phyloP scores from a whole-genome alignment of 352 stramenopile genomes.

The Pythium folliculosum region DNA sequence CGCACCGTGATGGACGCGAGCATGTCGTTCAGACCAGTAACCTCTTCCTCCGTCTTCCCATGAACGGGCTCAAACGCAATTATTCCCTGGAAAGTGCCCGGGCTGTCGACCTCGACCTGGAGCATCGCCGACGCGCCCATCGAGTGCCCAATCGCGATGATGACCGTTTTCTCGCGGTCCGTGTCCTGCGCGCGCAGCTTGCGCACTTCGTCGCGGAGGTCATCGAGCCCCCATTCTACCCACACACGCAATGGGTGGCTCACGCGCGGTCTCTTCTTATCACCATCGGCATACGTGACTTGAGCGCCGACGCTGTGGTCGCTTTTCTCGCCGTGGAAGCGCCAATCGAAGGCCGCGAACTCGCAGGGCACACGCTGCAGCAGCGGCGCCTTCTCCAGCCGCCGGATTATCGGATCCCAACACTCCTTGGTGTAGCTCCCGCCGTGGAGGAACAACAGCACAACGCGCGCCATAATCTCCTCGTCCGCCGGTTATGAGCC shows the following conservation, averaged over 20 bases:
- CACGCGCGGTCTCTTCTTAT: conserved; percentile 19
- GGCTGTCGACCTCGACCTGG: conserved; percentile 40
- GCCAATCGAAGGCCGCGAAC: conserved; percentile 40
- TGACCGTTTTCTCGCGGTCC: conserved; percentile 12
- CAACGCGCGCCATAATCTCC: conserved; percentile 10
- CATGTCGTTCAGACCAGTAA: conserved; percentile 13
- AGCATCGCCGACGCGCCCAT: conserved; percentile 36
- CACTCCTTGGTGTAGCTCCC: conserved; percentile 42
- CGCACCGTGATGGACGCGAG: conserved; percentile 18
- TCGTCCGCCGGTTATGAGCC: neutral
- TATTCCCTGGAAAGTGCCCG: conserved; percentile 42
- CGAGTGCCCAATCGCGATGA: conserved; percentile 31
- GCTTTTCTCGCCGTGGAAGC: conserved; percentile 40
- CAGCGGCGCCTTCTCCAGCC: conserved; percentile 31
- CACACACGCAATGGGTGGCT: conserved; percentile 23
- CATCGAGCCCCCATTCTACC: conserved; percentile 23
- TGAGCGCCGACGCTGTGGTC: conserved; percentile 32
- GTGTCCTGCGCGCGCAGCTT: conserved; percentile 15
- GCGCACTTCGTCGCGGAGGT: conserved; percentile 26
- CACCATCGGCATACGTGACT: conserved; percentile 23
- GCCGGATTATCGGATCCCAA: conserved; percentile 49
- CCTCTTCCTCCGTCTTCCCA: conserved; percentile 6
- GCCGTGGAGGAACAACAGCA: conserved; percentile 47
- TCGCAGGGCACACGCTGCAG: conserved; percentile 28
- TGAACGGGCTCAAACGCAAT: conserved; percentile 45